Evolutionary conservation across 768 basidiomycete species (phyloP).

Genomic region (Suillus luteus): DNA sequence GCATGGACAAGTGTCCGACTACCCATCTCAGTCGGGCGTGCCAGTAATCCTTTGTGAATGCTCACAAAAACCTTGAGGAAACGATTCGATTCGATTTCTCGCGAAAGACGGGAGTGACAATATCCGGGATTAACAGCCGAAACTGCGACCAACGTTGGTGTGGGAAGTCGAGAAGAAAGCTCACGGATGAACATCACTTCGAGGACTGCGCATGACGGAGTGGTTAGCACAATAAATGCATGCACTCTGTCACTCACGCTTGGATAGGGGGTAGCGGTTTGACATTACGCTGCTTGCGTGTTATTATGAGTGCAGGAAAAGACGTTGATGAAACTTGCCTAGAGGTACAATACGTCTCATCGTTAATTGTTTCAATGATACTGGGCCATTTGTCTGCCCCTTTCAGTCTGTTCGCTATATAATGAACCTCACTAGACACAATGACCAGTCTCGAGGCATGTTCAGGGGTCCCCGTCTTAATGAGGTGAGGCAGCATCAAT

Average conservation of each 20-base stretch:
- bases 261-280: conserved; percentile 29
- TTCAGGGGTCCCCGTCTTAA: conserved; percentile 27
- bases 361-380: conserved; percentile 32
- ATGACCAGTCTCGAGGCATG: conserved; percentile 32
- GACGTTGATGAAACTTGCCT: conserved; percentile 18
- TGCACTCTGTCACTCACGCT: conserved; percentile 18
- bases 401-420: conserved; percentile 14
- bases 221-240: conserved; percentile 1
- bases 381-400: conserved; percentile 20
- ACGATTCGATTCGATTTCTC: conserved; percentile 19
- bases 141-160: conserved; percentile 30
- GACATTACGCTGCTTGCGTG: conserved; percentile 23
- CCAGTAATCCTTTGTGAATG: conserved; percentile 25
- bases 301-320: conserved; percentile 8
- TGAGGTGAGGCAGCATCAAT: conserved; percentile 37
- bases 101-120: conserved; percentile 34
- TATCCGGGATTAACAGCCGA: conserved; percentile 38
- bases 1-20: conserved; percentile 38
- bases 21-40: conserved; percentile 36
- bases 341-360: conserved; percentile 30
- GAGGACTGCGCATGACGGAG: conserved; percentile 28
- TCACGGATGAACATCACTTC: conserved; percentile 39
- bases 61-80: conserved; percentile 1
- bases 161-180: conserved; percentile 34
- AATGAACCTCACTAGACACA: conserved; percentile 34